Percentiles rank a stretch among this genome's conserved stretches.
These are phyloP conservation scores for Dioscorea alata DNA, from an alignment of 106 monocot species.

Conservation along the genomic window DNA sequence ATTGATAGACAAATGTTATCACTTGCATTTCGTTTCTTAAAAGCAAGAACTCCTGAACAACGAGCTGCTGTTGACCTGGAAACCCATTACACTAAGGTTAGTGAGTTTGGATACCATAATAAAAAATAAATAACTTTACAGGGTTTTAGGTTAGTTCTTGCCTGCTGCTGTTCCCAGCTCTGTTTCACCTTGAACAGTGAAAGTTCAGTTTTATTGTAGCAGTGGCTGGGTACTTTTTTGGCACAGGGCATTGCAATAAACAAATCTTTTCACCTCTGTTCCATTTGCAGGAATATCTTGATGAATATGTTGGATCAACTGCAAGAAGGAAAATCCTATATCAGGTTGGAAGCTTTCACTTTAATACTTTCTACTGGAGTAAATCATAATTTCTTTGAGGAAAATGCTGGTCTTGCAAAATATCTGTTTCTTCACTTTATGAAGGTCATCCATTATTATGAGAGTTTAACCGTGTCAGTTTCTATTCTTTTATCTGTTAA, in stretches of 20 bases:
- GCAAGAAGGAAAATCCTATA: constrained; percentile 78
- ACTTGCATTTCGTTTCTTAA: constrained; percentile 76
- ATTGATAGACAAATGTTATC: constrained; percentile 72
- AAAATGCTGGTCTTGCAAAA: too few species aligned
- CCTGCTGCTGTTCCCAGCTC: too few species aligned
- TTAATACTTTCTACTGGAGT: background rate
- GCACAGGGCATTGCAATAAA: background rate
- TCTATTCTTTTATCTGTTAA: too few species aligned
- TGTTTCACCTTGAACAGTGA: too few species aligned
- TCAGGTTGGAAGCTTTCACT: constrained; percentile 40
- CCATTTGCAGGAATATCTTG: constrained; percentile 82
- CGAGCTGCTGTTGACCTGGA: constrained; percentile 95
- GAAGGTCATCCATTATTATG: too few species aligned
- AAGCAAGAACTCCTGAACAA: constrained; percentile 87
- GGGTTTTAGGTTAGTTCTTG: too few species aligned
- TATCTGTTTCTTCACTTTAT: too few species aligned
- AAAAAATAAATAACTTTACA: background rate
- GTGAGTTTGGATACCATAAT: background rate
- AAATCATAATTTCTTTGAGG: too few species aligned
- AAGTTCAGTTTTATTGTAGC: too few species aligned
- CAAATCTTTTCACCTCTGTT: background rate
- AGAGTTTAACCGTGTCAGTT: background rate
- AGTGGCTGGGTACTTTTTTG: background rate
- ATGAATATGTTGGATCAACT: constrained; percentile 60
- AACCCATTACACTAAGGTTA: constrained; percentile 87